Evolutionary conservation across 345 rosid genomes (phyloP), one percentile per base, ranked within the genome.

Genomic region (Lumnitzera littorea): DNA sequence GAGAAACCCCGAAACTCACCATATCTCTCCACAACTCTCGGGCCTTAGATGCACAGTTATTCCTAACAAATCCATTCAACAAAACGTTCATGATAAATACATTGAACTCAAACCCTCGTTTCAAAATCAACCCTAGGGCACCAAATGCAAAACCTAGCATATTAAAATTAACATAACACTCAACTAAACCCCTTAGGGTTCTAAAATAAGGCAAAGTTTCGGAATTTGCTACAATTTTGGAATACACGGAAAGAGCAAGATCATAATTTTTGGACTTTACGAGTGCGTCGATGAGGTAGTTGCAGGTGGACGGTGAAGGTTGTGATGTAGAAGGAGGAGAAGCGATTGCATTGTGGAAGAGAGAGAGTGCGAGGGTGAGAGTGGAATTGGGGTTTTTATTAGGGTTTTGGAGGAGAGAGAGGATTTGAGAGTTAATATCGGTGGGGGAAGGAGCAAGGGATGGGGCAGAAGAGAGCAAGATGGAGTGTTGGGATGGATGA

Each of bases 1-100:
- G 83, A 23, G 29, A 20, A 51, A 74, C 57, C 51, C 66, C 61
- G 24, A 62, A 74, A 43, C 24, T 16, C 63, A 62, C 82, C 82
- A 84, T 82, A 24, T 68, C 72, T 46, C 66, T 46, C 29, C 84
- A 60, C 68, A 84, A 76, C 43, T 64, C 64, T 31, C 74, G 4
- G 48, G 83, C 88, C 3, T 65, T 64, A 54, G 17, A 27, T 10
- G 57, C 76, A 43, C 73, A 74, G 3, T 61, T 57, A 53, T 79
- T 74, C 24, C 59, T 70, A 68, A 89, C 76, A 62, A 81, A 78
- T 52, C 87, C 86, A 64, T 81, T 85, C 54, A 88, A 70, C 27
- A 85, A 46, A 47, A 81, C 51, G 64, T 81, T 88, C 36, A 81
- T 52, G 51, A 69, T 61, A 58, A 77, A 83, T 13, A 75, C 67